Percentiles rank a stretch among this genome's conserved stretches.
These are phyloP conservation scores for Pichia sp. DNA, from an alignment of 1,139 yeast genomes.

Conservation along the genomic window DNA sequence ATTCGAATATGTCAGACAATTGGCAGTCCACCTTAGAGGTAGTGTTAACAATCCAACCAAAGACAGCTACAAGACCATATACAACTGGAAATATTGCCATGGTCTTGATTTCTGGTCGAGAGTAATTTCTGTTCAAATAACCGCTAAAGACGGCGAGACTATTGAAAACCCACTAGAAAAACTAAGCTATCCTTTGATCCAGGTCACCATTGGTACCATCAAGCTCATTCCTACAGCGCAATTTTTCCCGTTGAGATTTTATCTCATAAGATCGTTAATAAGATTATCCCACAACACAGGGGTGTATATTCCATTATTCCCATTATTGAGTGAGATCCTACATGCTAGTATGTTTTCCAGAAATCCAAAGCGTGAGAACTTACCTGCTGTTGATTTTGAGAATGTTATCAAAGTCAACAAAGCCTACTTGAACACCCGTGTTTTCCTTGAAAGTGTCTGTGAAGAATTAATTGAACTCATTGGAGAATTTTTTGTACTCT, in stretches of 20 bases:
- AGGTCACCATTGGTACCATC: slow-evolving; percentile 88
- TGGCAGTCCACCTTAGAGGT: slow-evolving; percentile 87
- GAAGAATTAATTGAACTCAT: slow-evolving; percentile 82
- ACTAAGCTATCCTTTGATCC: slow-evolving; percentile 89
- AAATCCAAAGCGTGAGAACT: slow-evolving; percentile 50
- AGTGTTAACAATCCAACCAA: slow-evolving; percentile 66
- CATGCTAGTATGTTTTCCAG: slow-evolving; percentile 76
- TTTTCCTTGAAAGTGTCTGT: slow-evolving; percentile 82
- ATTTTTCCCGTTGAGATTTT: slow-evolving; percentile 90
- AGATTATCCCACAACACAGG: slow-evolving; percentile 85
- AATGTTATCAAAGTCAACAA: slow-evolving; percentile 76
- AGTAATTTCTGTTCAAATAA: slow-evolving; percentile 68
- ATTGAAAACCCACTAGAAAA: slow-evolving; percentile 69
- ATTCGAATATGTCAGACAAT: slow-evolving; percentile 87
- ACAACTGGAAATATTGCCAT: slow-evolving; percentile 96
- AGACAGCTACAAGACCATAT: slow-evolving; percentile 59
- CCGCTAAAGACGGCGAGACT: slow-evolving; percentile 53
- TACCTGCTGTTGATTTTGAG: slow-evolving; percentile 84
- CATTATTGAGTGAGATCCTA: slow-evolving; percentile 76
- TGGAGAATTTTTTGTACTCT: slow-evolving; percentile 77
- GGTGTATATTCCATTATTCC: slow-evolving; percentile 87
- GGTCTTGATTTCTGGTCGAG: slow-evolving; percentile 97
- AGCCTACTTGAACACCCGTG: slow-evolving; percentile 77
- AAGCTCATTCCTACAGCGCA: slow-evolving; percentile 90
- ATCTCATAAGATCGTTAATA: slow-evolving; percentile 73